Evolutionary conservation across 2,329 filamentous ascomycete genomes (phyloP), one percentile per base, ranked within the genome.

Genomic region (Aspergillus flavus): DNA sequence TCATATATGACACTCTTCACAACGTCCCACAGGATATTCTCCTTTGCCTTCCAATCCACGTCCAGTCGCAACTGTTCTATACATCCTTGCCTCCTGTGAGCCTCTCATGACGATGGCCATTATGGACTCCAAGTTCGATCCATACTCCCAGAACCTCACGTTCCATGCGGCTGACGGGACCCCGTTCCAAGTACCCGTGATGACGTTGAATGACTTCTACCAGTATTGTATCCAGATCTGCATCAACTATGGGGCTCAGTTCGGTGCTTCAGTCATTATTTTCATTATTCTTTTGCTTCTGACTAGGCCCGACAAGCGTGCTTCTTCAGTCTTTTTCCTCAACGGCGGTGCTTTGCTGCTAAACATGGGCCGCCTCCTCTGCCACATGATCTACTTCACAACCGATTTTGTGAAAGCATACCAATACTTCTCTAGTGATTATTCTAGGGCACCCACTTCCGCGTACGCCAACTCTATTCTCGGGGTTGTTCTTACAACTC

Each of bases 231-330:
- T 82, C 62, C 78, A 78, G 10, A 72, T 83, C 41, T 81, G 77
- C 73, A 87, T 91, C 81, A 89, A 88, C 77, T 92, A 89, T 73
- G 89, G 86, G 58, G 79, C 85, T 21, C 91, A 94, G 74, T 82
- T 93, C 58, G 92, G 92, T 34, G 87, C 90, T 28, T 87, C 86
- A 54, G 67, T 89, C 62, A 78, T 90, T 64, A 85, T 93, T 71
- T 80, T 94, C 21, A 68, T 90, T 50, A 82, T 91, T 34, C 80
- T 94, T 3, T 78, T 93, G 12, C 78, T 89, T 62, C 83, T 94
- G 75, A 93, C 91, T 0, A 86, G 86, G 23, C 75, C 81, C 0
- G 81, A 86, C 67, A 93, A 92, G 74, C 85, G 91, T 64, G 79
- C 80, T 58, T 89, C 89, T 1, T 73, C 82, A 0, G 84, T 92